These are phyloP conservation scores for Trypanosoma boissoni DNA, from an alignment of 208 protist species.

Conservation along the genomic window DNA sequence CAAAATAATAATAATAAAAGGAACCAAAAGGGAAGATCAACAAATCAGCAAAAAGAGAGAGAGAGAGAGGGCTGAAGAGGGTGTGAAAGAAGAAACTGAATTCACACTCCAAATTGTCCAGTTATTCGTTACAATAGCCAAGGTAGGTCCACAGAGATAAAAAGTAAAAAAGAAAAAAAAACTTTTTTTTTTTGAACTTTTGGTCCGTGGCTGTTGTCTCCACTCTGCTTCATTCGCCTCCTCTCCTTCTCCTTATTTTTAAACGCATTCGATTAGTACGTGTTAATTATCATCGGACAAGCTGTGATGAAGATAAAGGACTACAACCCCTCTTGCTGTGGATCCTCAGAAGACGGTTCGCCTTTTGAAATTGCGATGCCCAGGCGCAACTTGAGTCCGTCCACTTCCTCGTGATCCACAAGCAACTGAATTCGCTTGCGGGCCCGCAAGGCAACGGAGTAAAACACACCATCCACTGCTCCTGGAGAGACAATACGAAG, in stretches of 20 bases:
- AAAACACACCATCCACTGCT: conserved; percentile 41
- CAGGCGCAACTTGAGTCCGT: conserved; percentile 70
- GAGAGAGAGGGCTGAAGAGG: too few species aligned
- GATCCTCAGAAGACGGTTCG: too few species aligned
- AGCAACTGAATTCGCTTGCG: conserved; percentile 68
- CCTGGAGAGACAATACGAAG: conserved; percentile 41
- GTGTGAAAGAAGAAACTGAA: too few species aligned
- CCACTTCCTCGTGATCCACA: conserved; percentile 81
- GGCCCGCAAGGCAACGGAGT: conserved; percentile 63
- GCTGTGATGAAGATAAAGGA: conserved; percentile 7
- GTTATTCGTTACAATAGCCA: too few species aligned
- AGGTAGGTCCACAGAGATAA: too few species aligned
- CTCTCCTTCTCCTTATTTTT: not conserved
- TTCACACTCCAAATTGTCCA: too few species aligned
- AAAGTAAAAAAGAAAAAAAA: not conserved
- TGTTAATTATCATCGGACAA: too few species aligned
- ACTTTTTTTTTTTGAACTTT: too few species aligned
- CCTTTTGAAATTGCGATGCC: conserved; percentile 28
- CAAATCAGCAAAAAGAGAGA: not conserved
- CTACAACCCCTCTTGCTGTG: too few species aligned
- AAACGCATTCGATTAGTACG: too few species aligned
- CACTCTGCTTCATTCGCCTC: too few species aligned
- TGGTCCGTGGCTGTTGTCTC: too few species aligned
- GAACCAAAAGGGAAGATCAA: not conserved
- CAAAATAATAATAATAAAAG: conserved; percentile 2